A percentile compares a stretch with the other conserved stretches of the same genome.
Conservation (phyloP, 78 protist genomes). For the Dictyostelium capitatum region DNA sequence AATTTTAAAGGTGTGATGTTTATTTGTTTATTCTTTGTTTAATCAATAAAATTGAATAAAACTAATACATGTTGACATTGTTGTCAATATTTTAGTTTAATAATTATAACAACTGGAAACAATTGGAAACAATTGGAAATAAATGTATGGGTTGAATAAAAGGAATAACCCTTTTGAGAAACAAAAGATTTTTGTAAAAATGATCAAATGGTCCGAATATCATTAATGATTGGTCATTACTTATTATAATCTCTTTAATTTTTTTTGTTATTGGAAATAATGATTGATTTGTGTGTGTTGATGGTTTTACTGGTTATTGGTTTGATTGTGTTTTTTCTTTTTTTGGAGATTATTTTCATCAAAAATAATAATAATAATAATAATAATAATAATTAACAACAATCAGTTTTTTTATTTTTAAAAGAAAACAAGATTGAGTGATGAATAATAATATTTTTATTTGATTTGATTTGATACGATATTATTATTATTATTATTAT, state of each 20-base stretch:
- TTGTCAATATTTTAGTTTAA: conserved; percentile 1
- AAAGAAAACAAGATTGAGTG: not conserved
- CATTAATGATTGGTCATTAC: not conserved
- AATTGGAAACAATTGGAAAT: not conserved
- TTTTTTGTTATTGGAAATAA: not conserved
- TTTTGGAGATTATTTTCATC: not conserved
- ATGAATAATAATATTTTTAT: no score
- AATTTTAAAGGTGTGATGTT: not conserved
- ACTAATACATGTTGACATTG: not conserved
- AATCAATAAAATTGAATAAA: conserved; percentile 4
- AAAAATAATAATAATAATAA: not conserved
- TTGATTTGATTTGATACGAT: no score
- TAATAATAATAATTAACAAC: not conserved
- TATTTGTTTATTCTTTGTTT: not conserved
- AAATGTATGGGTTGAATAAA: not conserved
- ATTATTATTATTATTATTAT: no score
- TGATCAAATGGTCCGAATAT: not conserved
- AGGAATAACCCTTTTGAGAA: not conserved
- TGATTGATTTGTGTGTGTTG: not conserved
- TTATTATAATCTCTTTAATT: not conserved
- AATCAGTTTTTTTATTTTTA: not conserved
- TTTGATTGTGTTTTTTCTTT: not conserved
- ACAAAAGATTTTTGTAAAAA: not conserved
- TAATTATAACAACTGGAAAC: not conserved
- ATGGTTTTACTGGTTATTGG: no score